phyloP scores from a whole-genome alignment of 768 basidiomycete species.

The Lactarius tabidus region DNA sequence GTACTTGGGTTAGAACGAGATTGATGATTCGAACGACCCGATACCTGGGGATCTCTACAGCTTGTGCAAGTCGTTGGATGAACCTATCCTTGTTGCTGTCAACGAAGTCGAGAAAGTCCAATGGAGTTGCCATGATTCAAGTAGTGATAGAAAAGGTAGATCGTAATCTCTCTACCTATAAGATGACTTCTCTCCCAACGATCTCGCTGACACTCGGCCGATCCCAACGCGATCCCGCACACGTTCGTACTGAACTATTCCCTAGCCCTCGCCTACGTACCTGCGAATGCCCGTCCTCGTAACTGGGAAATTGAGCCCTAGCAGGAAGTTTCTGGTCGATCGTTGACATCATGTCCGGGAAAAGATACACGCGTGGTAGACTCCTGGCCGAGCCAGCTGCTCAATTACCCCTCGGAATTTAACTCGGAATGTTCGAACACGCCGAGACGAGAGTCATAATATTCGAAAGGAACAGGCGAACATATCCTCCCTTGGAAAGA shows the following conservation, averaged over 20 bases:
- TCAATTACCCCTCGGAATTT: constrained; percentile 46
- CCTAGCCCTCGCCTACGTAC: too few relatives aligned
- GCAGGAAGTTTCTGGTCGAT: constrained; percentile 33
- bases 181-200: constrained; percentile 26
- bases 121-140: constrained; percentile 34
- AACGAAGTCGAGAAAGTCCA: constrained; percentile 46
- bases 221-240: too few relatives aligned
- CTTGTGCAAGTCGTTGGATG: constrained; percentile 72
- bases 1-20: constrained; percentile 1
- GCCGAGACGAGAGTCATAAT: constrained; percentile 43
- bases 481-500: neutral
- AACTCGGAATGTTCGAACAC: constrained; percentile 43
- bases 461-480: neutral
- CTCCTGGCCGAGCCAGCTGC: constrained; percentile 37
- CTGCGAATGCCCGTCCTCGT: too few relatives aligned
- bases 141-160: neutral
- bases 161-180: neutral
- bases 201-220: constrained; percentile 34
- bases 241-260: too few relatives aligned
- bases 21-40: neutral
- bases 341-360: constrained; percentile 35
- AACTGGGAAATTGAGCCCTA: constrained; percentile 46
- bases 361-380: constrained; percentile 53
- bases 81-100: constrained; percentile 68
- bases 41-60: constrained; percentile 80